Base-by-base conservation (phyloP, 768 basidiomycete species). In the Leucosporidium yakuticum region DNA sequence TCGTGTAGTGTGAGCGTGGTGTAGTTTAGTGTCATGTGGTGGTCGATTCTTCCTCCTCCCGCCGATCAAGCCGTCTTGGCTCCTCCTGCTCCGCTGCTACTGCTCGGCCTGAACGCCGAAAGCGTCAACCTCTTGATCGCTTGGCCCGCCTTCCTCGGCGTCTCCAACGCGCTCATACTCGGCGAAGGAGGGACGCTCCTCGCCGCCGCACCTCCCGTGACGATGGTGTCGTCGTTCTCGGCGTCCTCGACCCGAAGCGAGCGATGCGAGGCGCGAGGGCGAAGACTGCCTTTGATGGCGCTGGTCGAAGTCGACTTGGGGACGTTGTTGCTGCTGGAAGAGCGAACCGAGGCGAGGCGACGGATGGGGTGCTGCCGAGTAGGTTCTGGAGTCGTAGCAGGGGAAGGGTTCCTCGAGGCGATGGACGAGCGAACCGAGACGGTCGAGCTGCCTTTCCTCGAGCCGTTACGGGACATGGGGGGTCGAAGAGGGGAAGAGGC, bases 341-440 rank as follows among this genome's bases (percentile, higher is more conserved):
- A 53, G 5, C 70, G 70, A 8, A 44, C 47, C 20, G 70, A 63
- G 21, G 63, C 53, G 48, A 68, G 49, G 4, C 70, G 70, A 1
- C 73, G 62, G 50, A 71, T 63, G 29, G 60, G 56, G 36, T 23
- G 6, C 1, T 63, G 63, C 2, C 69, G 65, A 15, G 58, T 29
- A 17, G 66, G 56, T 44, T 65, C 66, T 21, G 65, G 66, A 14
- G 60, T 58, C 7, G 59, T 34, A 4, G 61, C 34, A 25, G 49
- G 11, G 6, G 55, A 39, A 8, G 60, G 55, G 29, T 66, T 67
- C 19, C 59, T 44, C 19, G 57, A 56, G 17, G 14, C 19, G n/a
- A 60, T 12, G 21, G 65, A 60, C 19, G 65, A 67, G 11, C 23
- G 25, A 21, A 21, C 49, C 9, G 69, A 67, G 0, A 65, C 50